phyloP scores from a whole-genome alignment of 2,329 filamentous ascomycete genomes.

The Xylaria sp. region DNA sequence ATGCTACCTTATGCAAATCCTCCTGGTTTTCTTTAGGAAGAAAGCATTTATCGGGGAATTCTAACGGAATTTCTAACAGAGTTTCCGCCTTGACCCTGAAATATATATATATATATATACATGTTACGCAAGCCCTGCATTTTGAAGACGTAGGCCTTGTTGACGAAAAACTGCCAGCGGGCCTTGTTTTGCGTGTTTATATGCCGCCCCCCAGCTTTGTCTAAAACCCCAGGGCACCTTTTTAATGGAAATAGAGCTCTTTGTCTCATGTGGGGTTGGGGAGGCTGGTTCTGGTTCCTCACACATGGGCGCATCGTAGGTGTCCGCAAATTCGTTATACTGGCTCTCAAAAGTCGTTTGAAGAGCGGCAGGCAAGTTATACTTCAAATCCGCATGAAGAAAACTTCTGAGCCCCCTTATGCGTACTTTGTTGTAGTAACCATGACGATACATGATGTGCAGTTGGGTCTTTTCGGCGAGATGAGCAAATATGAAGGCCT shows the following conservation, averaged over 20 bases:
- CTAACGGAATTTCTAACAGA: too few species aligned
- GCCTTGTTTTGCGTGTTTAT: not conserved
- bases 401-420: conserved; percentile 39
- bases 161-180: not conserved
- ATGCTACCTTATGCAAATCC: not conserved
- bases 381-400: conserved; percentile 27
- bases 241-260: not conserved
- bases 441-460: conserved; percentile 32
- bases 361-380: not conserved
- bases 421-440: conserved; percentile 40
- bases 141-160: conserved; percentile 3
- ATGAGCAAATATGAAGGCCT: conserved; percentile 43
- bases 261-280: not conserved
- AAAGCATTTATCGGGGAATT: not conserved
- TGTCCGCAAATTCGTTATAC: not conserved
- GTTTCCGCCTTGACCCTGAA: not conserved
- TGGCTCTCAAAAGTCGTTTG: not conserved
- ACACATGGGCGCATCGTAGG: not conserved
- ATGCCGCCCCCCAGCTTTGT: not conserved
- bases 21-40: not conserved
- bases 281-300: not conserved
- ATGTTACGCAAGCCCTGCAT: conserved; percentile 5
- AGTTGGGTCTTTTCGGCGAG: conserved; percentile 33
- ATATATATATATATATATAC: not conserved
- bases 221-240: not conserved